phyloP scores from a whole-genome alignment of 1,284 basidiomycete genomes.

The Rhodotorula sp. region DNA sequence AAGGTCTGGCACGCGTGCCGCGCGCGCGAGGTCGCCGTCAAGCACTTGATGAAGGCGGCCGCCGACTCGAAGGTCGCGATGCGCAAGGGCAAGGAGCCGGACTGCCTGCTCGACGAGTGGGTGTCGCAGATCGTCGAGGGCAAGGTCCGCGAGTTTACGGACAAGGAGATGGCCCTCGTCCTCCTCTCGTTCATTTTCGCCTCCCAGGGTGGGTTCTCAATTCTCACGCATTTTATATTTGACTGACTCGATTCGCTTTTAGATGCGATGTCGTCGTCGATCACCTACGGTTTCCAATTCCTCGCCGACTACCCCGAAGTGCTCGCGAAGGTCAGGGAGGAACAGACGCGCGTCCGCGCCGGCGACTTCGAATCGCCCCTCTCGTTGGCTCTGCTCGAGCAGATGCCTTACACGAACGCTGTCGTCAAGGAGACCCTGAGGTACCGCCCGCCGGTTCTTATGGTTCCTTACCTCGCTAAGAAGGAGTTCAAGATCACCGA shows the following conservation, averaged over 20 bases:
- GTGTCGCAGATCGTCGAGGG: conserved; percentile 66
- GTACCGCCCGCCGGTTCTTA: conserved; percentile 49
- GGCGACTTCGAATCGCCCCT: conserved; percentile 76
- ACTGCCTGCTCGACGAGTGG: conserved; percentile 94
- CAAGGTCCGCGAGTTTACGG: conserved; percentile 75
- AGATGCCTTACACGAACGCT: conserved; percentile 89
- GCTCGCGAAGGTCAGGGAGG: conserved; percentile 82
- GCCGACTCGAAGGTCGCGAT: conserved; percentile 78
- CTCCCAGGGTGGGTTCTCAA: conserved; percentile 64
- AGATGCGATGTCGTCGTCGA: conserved; percentile 80
- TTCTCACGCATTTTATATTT: too few relatives aligned
- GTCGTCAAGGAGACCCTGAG: conserved; percentile 90
- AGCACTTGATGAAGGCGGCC: conserved; percentile 58
- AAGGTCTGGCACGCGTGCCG: conserved; percentile 94
- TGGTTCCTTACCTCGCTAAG: conserved; percentile 88
- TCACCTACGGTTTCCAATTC: conserved; percentile 95
- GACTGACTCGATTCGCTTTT: background rate
- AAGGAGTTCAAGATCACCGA: conserved; percentile 86
- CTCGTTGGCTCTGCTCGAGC: conserved; percentile 82
- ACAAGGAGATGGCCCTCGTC: conserved; percentile 93
- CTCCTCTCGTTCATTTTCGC: conserved; percentile 93
- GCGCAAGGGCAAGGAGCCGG: conserved; percentile 74
- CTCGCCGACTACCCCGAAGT: conserved; percentile 88
- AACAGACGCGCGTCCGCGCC: conserved; percentile 80
- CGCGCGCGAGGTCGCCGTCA: conserved; percentile 83